These are phyloP conservation scores for Ophioceras dolichostomum DNA, from an alignment of 2,329 filamentous ascomycete genomes.

Conservation along the genomic window DNA sequence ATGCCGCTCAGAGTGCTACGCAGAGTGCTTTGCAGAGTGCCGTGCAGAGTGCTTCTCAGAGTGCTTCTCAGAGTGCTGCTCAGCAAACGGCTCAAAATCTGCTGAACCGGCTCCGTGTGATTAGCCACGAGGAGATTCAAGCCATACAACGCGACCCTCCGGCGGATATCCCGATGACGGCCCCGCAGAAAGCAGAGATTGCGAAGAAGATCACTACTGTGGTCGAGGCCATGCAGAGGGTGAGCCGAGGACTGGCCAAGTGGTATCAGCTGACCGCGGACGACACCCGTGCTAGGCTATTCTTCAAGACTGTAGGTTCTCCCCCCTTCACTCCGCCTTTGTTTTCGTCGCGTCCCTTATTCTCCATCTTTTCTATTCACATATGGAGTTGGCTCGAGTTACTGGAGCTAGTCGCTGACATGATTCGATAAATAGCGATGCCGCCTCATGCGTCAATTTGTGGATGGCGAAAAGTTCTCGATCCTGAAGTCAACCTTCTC, in stretches of 20 bases:
- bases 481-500: conserved; percentile 36
- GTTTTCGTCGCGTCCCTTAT: too few species aligned
- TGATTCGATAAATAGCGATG: conserved; percentile 26
- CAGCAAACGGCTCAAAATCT: too few species aligned
- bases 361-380: too few species aligned
- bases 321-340: not conserved
- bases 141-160: conserved; percentile 25
- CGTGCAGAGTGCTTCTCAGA: too few species aligned
- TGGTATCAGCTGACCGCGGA: conserved; percentile 38
- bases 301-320: conserved; percentile 37
- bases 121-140: conserved; percentile 19
- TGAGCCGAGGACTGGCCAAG: conserved; percentile 28
- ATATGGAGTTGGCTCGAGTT: too few species aligned
- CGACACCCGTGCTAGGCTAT: conserved; percentile 35
- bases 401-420: conserved; percentile 22
- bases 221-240: conserved; percentile 27
- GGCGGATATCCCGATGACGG: conserved; percentile 32
- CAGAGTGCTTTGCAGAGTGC: too few species aligned
- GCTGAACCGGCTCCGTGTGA: conserved; percentile 16
- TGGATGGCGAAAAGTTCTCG: conserved; percentile 32
- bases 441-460: conserved; percentile 40
- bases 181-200: conserved; percentile 30
- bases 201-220: conserved; percentile 28
- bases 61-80: too few species aligned
- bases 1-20: too few species aligned